Conservation (phyloP, 345 rosid species). For the Pseudoturritis turrita region DNA sequence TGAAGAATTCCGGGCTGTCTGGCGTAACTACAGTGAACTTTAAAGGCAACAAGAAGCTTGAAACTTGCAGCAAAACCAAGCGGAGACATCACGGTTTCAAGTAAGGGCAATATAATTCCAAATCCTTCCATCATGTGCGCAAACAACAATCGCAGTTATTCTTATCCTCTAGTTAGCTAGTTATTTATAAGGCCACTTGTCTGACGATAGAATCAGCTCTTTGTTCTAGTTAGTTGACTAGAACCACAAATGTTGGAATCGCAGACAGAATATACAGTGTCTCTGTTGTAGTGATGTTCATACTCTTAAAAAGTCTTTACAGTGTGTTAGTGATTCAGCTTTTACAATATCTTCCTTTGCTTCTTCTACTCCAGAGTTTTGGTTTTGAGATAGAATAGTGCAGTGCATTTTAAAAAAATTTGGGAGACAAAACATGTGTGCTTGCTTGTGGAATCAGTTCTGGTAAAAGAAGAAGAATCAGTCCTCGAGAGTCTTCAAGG, state of each 20-base stretch:
- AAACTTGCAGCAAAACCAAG: constrained; percentile 12
- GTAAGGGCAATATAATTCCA: neutral
- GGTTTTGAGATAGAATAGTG: neutral
- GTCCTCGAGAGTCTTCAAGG: too few relatives aligned
- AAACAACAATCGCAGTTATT: constrained; percentile 16
- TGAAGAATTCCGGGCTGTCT: constrained; percentile 37
- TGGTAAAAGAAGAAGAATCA: neutral
- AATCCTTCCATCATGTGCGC: constrained; percentile 1
- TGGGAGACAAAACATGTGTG: neutral
- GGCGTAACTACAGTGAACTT: constrained; percentile 35
- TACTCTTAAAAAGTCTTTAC: constrained; percentile 4
- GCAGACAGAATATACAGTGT: neutral
- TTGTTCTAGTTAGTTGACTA: constrained; percentile 7
- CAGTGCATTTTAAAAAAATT: neutral
- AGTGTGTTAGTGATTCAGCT: constrained; percentile 5
- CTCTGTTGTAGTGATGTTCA: neutral
- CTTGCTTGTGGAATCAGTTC: neutral
- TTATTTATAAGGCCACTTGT: constrained; percentile 3
- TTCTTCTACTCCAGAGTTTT: neutral
- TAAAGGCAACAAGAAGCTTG: neutral
- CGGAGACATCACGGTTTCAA: constrained; percentile 2
- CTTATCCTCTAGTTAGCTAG: constrained; percentile 8
- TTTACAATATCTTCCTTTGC: neutral
- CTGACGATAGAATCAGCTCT: constrained; percentile 7
- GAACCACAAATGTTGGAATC: constrained; percentile 2